Base-by-base conservation (phyloP, 176 grass and related monocot genomes). In the Elaeis guineensis region DNA sequence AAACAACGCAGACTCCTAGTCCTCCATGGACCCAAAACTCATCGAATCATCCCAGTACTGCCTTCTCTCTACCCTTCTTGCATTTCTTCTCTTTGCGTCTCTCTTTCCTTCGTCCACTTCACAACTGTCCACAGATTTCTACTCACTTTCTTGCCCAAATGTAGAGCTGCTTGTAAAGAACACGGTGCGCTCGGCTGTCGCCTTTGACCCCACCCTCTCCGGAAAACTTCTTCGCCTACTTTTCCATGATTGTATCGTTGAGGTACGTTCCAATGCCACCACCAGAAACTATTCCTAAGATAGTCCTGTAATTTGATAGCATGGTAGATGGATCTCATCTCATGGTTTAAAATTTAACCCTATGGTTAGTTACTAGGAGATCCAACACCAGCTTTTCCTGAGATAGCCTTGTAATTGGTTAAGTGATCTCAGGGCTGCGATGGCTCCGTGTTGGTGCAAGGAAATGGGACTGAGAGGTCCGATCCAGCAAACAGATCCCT, bases 191-290 rank as follows among this genome's bases (percentile, higher is more conserved):
- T 87, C 86, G 6, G 75, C 80, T 1, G 85, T 83, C 35, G 61
- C 49, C 21, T 58, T 77, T 29, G 92, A 97, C 25, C 48, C 50
- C 23, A 85, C 80, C 17, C 52, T 97, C 51, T 81, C 87, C 2
- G 83, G 84, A 61, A 97, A 97, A 72, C 87, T 97, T 14, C 86
- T 97, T 30, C 77, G 92, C 71, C 76, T 97, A 35, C 53, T 97
- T 25, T 97, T 97, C 74, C 92, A 97, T 57, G 92, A 97, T 66
- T 97, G 92, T 78, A 80, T 97, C 19, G 87, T 97, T 16, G 81
- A 97, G 92, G 92, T 97, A 72, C 19, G 26, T n/a, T 28, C 24
- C 56, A 32, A 30, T 28, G 24, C 21, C 22, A 5, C 11, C 22
- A 1, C 24, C 22, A 28, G 6, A 21, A 17, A 48, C 2, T 25